phyloP scores from a whole-genome alignment of 495 filamentous ascomycete genomes.

The Lindgomyces ingoldianus region DNA sequence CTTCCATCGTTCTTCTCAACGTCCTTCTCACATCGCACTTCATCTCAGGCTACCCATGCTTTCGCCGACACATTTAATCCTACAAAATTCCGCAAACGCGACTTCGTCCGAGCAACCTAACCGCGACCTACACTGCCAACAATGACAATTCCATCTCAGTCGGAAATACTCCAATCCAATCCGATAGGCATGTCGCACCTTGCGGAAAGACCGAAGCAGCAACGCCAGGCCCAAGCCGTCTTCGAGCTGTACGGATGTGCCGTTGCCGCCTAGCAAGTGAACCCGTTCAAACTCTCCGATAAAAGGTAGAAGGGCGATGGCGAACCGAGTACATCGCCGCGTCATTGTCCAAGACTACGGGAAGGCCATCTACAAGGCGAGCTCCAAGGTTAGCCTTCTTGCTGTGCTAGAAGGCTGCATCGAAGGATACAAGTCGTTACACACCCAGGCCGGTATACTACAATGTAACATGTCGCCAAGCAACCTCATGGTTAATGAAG shows the following conservation, averaged over 20 bases:
- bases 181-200: conserved; percentile 14
- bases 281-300: conserved; percentile 44
- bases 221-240: conserved; percentile 42
- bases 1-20: too few relatives aligned
- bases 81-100: too few relatives aligned
- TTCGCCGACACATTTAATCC: too few relatives aligned
- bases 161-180: too few relatives aligned
- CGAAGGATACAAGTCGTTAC: conserved; percentile 41
- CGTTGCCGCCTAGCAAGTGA: conserved; percentile 46
- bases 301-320: conserved; percentile 30
- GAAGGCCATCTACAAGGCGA: conserved; percentile 48
- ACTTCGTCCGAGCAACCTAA: too few relatives aligned
- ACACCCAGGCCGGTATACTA: conserved; percentile 41
- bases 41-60: too few relatives aligned
- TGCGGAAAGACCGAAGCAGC: conserved; percentile 36
- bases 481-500: conserved; percentile 50
- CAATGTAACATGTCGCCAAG: conserved; percentile 46
- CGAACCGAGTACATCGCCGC: conserved; percentile 50
- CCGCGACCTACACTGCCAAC: too few relatives aligned
- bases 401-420: conserved; percentile 44
- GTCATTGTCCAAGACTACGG: conserved; percentile 49
- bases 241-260: conserved; percentile 40
- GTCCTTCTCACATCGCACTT: too few relatives aligned
- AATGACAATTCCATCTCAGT: too few relatives aligned
- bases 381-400: conserved; percentile 44